These are phyloP conservation scores for Pythium sp. DNA, from an alignment of 352 stramenopile species.

Conservation along the genomic window DNA sequence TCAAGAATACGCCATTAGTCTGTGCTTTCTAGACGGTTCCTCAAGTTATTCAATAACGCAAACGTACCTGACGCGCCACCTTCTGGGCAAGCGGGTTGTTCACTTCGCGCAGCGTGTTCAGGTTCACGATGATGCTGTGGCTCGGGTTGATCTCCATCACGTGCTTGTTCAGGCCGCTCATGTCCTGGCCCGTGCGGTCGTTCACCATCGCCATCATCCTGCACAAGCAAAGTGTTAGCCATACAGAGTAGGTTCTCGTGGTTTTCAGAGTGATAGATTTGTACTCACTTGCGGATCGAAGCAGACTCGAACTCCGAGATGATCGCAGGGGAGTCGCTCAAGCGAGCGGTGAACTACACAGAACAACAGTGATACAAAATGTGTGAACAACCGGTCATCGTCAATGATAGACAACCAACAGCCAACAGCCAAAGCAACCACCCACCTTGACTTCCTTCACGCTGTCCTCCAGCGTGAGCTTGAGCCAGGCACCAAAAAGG, in stretches of 20 bases:
- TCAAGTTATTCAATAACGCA: background rate
- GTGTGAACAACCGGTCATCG: background rate
- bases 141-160: slow-evolving; percentile 98
- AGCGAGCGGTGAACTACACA: slow-evolving; percentile 75
- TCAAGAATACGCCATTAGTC: slow-evolving; percentile 24
- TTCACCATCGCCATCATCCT: slow-evolving; percentile 99
- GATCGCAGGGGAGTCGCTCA: slow-evolving; percentile 97
- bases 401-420: background rate
- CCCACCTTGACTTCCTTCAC: slow-evolving; percentile 86
- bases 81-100: slow-evolving; percentile 87
- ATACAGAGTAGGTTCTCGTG: background rate
- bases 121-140: slow-evolving; percentile 95
- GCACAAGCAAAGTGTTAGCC: slow-evolving; percentile 1
- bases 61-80: slow-evolving; percentile 66
- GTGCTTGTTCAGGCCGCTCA: slow-evolving; percentile 85
- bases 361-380: background rate
- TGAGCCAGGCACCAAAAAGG: slow-evolving; percentile 92
- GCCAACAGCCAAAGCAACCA: background rate
- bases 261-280: background rate
- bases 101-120: slow-evolving; percentile 85
- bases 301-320: slow-evolving; percentile 98
- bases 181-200: slow-evolving; percentile 58
- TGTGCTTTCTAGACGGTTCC: background rate
- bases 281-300: slow-evolving; percentile 89
- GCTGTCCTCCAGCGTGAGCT: slow-evolving; percentile 87